Conservation (phyloP, 352 stramenopile genomes). For the Globisporangium iwayamae region DNA sequence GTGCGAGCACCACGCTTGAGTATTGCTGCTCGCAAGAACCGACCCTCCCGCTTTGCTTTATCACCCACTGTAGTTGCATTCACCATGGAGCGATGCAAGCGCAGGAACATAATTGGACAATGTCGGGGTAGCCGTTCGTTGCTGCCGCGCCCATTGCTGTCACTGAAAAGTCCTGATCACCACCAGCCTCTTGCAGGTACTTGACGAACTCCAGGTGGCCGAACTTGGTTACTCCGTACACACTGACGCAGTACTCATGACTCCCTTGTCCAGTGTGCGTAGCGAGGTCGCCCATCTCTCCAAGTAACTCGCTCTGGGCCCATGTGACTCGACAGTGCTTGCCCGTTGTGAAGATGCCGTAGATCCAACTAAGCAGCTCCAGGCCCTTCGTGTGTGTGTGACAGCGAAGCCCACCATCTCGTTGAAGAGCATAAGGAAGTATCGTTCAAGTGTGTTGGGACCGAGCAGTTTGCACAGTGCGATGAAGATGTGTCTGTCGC, state of each 20-base stretch:
- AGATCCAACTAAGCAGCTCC: conserved; percentile 8
- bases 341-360: neutral
- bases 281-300: neutral
- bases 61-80: neutral
- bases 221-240: neutral
- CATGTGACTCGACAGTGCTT: neutral
- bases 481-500: too few relatives aligned
- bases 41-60: neutral
- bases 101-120: neutral
- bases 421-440: too few relatives aligned
- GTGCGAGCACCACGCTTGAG: neutral
- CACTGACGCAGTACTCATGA: neutral
- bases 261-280: neutral
- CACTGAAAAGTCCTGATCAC: neutral
- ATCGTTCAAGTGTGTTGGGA: too few relatives aligned
- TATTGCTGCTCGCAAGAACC: neutral
- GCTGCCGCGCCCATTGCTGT: neutral
- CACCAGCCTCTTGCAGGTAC: neutral
- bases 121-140: neutral
- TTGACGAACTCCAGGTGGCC: neutral
- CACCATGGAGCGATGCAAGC: neutral
- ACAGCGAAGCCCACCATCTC: neutral
- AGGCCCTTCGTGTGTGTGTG: neutral
- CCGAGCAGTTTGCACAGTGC: too few relatives aligned
- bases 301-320: neutral